Evolutionary conservation across 2,329 filamentous ascomycete genomes (phyloP), one percentile per base, ranked within the genome.

Genomic region (Colletotrichum filicis): DNA sequence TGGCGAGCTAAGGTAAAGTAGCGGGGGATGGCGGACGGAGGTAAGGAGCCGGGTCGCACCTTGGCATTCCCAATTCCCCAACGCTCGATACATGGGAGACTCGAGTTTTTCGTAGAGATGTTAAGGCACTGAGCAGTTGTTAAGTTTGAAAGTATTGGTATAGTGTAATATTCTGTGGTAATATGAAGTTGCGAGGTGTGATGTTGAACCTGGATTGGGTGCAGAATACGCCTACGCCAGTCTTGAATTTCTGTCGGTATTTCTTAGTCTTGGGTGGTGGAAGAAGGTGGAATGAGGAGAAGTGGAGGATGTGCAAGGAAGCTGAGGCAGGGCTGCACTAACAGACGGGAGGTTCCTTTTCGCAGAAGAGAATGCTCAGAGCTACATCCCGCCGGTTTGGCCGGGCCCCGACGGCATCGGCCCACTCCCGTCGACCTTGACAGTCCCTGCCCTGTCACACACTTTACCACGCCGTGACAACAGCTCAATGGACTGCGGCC

Each of bases 401-500:
- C 32, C 49, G 22, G 14, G 32, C 52, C 8, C 28, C 24, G 14
- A 57, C 46, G 28, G 30, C 35, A 52, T 56, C 24, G 56, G 56
- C 46, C 70, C 66, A 69, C 60, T 60, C 30, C 30, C 30, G 30
- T 32, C 49, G 2, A 49, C 28, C 46, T 30, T 19, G 46, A 11
- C 37, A 30, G 7, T 66, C 69, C 69, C 53, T 46, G 53, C 22
- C 28, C 22, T 14, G 28, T 55, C 52, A 19, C 62, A 30, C 22
- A 42, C 19, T 16, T 42, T 64, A 22, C 35, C 53, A 73, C 66
- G 60, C 46, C 60, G 60, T 64, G 56, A 52, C 49, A n/a, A 68
- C 35, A 63, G 52, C 61, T 61, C 66, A 73, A 66, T 55, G 49
- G 65, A 49, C 66, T 71, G 71, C 71, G 66, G 71, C 71, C 66